Evolutionary conservation across 2,329 filamentous ascomycete genomes (phyloP), one percentile per base, ranked within the genome.

Genomic region (Stachybotrys chartarum): DNA sequence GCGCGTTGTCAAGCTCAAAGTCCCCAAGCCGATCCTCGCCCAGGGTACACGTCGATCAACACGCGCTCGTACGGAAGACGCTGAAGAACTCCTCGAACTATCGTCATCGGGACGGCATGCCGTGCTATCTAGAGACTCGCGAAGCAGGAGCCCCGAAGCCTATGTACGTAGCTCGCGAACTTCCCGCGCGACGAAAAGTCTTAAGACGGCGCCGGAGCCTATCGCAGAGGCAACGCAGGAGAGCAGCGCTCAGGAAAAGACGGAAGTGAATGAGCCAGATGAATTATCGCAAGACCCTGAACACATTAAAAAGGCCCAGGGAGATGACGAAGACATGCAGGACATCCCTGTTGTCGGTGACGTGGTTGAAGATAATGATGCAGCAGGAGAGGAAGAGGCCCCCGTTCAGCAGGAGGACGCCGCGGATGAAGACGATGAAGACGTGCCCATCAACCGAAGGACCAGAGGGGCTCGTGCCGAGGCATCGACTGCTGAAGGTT

Each of bases 81-180:
- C 74, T 0, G 80, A 83, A 48, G 73, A 78, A 5, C 75, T 84
- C 7, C 66, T 84, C 5, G 81, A 85, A 62, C 71, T 86, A 14
- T 80, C 83, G 6, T 80, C 75, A 61, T 86, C 83, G 7, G 84
- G 83, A n/a, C 78, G 75, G 55, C 83, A 86, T 59, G 78, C 76
- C 18, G 74, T 75, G 46, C 65, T 73, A 2, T 74, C 79, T 45
- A 72, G 72, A 17, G 77, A 78, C 47, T 81, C 80, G 31, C 74
- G 73, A 54, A 85, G 81, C 60, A 76, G 72, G 61, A 84, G 80
- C 57, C 83, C 83, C 0, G 83, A 86, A 59, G 65, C 76, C 3
- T 64, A 74, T 17, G 64, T 69, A 14, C 74, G 76, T 31, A 67
- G 60, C 10, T 71, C 68, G 3, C 72, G 80, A 57, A 68, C 76